Conservation (phyloP, 768 basidiomycete genomes). For the Mycena pura region DNA sequence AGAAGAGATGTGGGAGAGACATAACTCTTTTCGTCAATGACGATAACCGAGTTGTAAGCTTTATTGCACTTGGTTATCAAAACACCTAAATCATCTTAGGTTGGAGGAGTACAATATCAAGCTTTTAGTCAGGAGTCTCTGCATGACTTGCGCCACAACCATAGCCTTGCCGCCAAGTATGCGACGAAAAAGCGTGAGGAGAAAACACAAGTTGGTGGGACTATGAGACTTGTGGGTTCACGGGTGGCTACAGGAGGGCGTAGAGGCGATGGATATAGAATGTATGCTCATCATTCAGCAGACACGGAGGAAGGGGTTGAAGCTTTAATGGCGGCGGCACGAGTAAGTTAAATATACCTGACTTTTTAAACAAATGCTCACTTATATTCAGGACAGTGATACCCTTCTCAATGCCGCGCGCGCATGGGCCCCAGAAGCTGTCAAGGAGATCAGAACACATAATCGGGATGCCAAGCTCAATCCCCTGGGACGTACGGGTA, state of each 20-base stretch:
- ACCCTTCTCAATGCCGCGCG: not conserved
- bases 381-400: not conserved
- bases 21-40: no score
- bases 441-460: not conserved
- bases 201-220: not conserved
- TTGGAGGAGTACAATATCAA: not conserved
- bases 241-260: not conserved
- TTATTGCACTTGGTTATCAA: no score
- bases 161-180: not conserved
- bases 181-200: not conserved
- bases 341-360: not conserved
- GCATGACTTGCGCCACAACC: not conserved
- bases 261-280: not conserved
- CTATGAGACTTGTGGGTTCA: not conserved
- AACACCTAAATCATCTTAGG: no score
- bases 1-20: not conserved
- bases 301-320: not conserved
- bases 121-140: not conserved
- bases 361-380: not conserved
- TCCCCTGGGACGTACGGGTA: not conserved
- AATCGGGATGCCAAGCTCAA: not conserved
- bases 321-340: not conserved
- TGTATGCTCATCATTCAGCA: not conserved
- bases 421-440: not conserved
- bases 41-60: no score